Conservation (phyloP, 148 eudicot genomes). For the Rhododendron simsii region DNA sequence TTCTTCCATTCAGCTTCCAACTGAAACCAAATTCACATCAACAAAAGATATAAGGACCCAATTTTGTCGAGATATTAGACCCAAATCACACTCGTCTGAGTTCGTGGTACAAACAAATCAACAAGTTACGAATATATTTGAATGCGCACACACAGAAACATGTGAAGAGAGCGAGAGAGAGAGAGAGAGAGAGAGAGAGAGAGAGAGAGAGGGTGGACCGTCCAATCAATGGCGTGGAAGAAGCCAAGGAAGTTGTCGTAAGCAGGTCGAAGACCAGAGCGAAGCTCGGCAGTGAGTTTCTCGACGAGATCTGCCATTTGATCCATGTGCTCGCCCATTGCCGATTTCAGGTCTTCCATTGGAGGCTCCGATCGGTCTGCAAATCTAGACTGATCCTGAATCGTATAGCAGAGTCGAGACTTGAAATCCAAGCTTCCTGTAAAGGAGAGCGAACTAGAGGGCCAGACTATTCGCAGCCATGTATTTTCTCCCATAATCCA, state of each 20-base stretch:
- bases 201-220: conserved; percentile 31
- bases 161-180: not conserved
- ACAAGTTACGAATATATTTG: not conserved
- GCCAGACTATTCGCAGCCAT: too few relatives aligned
- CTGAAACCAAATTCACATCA: not conserved
- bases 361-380: not conserved
- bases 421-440: not conserved
- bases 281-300: conserved; percentile 53
- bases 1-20: not conserved
- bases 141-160: not conserved
- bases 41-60: not conserved
- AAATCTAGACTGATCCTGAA: not conserved
- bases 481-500: too few relatives aligned
- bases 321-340: conserved; percentile 71
- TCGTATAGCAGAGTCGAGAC: not conserved
- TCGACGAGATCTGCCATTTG: conserved; percentile 80
- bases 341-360: conserved; percentile 75
- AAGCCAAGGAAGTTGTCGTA: conserved; percentile 72
- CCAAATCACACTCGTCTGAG: not conserved
- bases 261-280: conserved; percentile 73
- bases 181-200: not conserved
- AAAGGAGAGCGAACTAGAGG: not conserved
- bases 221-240: conserved; percentile 95
- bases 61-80: not conserved
- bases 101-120: not conserved